Base-by-base conservation (phyloP, 345 rosid genomes). In the Aegle marmelos region DNA sequence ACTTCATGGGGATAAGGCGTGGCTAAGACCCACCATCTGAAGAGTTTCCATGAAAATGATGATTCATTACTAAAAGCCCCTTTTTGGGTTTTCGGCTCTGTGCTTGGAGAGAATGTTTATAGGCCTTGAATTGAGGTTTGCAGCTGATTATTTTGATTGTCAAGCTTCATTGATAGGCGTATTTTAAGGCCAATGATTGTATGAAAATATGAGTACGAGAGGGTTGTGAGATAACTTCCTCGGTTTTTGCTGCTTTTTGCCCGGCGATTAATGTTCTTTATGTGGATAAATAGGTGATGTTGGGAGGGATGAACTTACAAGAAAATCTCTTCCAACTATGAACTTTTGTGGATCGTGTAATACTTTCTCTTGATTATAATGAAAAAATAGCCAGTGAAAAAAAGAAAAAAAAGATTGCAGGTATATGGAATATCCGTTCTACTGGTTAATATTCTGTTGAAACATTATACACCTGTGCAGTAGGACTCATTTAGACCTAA, bases 1-100 rank as follows among this genome's bases (percentile, higher is more conserved):
- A 91, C 91, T 97, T 94, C 87, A 86, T 81, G 36, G 93, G 91
- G 82, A 87, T 86, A 76, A 82, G 88, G 80, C 91, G 86, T 87
- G 94, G 93, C 87, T 93, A 78, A 84, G 70, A 34, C 79, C 72
- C 64, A 57, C 71, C 24, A 36, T 58, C 70, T 31, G 6, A 66
- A 57, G 28, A 41, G 61, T 70, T 74, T 66, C 54, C 76, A 28
- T 70, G 78, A 71, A 77, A 65, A 74, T 28, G 79, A 62, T 65
- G 77, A 62, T 65, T 62, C 57, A 68, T 27, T 66, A 36, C 70
- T 66, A 61, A 83, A 74, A 45, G 59, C 70, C 41, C 50, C 45
- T 30, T 76, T 77, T 73, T 11, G 50, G 80, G 78, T 6, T 53
- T 62, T 72, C 48, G 36, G 54, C 48, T 72, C 60, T 69, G 34